These are phyloP conservation scores for Sporothrix humicola DNA, from an alignment of 2,329 filamentous ascomycete genomes.

Conservation along the genomic window DNA sequence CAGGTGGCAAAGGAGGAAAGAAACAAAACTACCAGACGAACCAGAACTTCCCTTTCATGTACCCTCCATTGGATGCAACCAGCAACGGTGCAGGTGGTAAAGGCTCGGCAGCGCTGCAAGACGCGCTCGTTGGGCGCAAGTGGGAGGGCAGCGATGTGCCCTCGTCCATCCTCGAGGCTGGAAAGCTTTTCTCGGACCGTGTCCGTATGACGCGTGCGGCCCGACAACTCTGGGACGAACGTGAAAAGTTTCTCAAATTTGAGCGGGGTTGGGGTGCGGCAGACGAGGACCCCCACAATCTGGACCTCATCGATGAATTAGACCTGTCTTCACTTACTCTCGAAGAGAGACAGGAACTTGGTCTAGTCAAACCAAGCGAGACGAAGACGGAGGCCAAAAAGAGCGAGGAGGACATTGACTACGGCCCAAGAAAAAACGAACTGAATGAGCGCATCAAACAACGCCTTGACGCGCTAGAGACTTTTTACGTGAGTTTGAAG, in stretches of 20 bases:
- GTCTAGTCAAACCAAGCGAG: slow-evolving; percentile 50
- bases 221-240: slow-evolving; percentile 91
- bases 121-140: slow-evolving; percentile 76
- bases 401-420: slow-evolving; percentile 48
- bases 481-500: slow-evolving; percentile 73
- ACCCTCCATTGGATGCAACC: slow-evolving; percentile 85
- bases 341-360: slow-evolving; percentile 55
- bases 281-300: slow-evolving; percentile 41
- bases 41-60: slow-evolving; percentile 97
- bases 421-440: slow-evolving; percentile 56
- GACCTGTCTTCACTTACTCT: slow-evolving; percentile 47
- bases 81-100: slow-evolving; percentile 93
- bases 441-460: slow-evolving; percentile 63
- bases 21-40: slow-evolving; percentile 99
- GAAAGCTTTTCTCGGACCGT: slow-evolving; percentile 85
- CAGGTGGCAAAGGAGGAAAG: slow-evolving; percentile 90
- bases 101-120: slow-evolving; percentile 79
- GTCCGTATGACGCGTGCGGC: slow-evolving; percentile 92
- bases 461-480: slow-evolving; percentile 75
- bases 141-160: slow-evolving; percentile 97
- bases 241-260: slow-evolving; percentile 88
- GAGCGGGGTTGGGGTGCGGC: slow-evolving; percentile 82
- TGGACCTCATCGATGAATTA: slow-evolving; percentile 51
- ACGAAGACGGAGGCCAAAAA: neutral
- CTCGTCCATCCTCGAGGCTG: slow-evolving; percentile 91